These are phyloP conservation scores for Ascocoryne sarcoides DNA, from an alignment of 2,329 filamentous ascomycete genomes.

Conservation along the genomic window DNA sequence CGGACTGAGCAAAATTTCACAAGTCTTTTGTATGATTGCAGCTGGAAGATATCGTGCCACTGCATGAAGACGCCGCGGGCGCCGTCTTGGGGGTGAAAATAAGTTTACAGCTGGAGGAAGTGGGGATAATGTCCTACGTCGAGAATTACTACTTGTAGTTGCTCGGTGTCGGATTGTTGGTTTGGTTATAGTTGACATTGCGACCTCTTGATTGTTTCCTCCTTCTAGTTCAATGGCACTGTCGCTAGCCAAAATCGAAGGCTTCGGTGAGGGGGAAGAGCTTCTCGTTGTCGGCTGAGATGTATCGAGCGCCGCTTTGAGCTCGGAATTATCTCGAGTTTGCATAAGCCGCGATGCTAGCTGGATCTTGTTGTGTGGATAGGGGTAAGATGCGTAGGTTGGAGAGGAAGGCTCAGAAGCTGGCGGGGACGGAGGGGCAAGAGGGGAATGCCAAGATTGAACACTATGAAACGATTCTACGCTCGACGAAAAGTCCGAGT, in stretches of 20 bases:
- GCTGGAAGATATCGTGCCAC: slow-evolving; percentile 47
- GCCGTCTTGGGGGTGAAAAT: slow-evolving; percentile 41
- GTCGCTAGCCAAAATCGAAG: slow-evolving; percentile 36
- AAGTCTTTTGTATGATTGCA: slow-evolving; percentile 67
- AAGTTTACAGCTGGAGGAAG: slow-evolving; percentile 61
- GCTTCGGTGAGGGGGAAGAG: slow-evolving; percentile 28
- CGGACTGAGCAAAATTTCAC: slow-evolving; percentile 68
- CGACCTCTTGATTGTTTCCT: slow-evolving; percentile 28
- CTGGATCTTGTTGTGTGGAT: slow-evolving; percentile 34
- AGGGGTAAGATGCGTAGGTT: slow-evolving; percentile 30
- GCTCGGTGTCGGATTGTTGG: slow-evolving; percentile 40
- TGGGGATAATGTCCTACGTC: slow-evolving; percentile 53
- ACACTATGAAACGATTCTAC: slow-evolving; percentile 48
- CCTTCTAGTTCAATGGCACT: slow-evolving; percentile 33
- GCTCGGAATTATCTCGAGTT: no score
- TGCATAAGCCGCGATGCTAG: no score
- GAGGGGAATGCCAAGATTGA: slow-evolving; percentile 42
- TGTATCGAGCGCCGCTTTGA: no score
- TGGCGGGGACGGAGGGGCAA: slow-evolving; percentile 37
- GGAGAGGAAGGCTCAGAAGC: slow-evolving; percentile 34
- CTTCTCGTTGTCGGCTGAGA: slow-evolving; percentile 7
- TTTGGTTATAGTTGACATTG: slow-evolving; percentile 22
- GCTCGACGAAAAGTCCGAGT: slow-evolving; percentile 35
- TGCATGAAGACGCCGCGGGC: slow-evolving; percentile 34
- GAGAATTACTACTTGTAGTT: slow-evolving; percentile 42